Conservation (phyloP, 352 stramenopile species). For the Blastocystis sp. region DNA sequence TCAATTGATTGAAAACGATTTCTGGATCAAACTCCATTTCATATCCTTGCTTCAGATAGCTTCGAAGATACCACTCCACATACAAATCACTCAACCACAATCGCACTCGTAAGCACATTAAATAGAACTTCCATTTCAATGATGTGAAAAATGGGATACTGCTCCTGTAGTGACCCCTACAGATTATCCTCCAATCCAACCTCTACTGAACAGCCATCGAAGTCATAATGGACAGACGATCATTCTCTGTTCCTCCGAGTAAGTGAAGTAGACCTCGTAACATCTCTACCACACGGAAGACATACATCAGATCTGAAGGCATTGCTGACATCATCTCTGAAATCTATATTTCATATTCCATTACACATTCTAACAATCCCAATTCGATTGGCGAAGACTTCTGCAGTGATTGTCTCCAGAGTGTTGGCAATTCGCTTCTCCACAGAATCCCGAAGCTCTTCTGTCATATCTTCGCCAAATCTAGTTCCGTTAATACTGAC, state of each 20-base stretch:
- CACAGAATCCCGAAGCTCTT: conserved; percentile 4
- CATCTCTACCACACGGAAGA: conserved; percentile 56
- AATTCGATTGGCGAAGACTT: conserved; percentile 40
- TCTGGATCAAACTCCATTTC: conserved; percentile 59
- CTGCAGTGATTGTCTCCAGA: background rate
- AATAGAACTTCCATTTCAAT: conserved; percentile 10
- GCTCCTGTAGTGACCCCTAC: background rate
- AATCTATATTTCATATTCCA: background rate
- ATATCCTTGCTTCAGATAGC: conserved; percentile 2
- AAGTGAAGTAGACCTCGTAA: conserved; percentile 1
- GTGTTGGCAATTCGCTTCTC: conserved; percentile 6
- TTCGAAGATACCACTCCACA: conserved; percentile 35
- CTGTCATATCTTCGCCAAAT: conserved; percentile 55
- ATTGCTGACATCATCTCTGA: conserved; percentile 49
- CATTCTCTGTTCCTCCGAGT: conserved; percentile 2
- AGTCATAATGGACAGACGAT: conserved; percentile 48
- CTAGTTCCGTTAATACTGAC: background rate
- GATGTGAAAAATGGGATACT: background rate
- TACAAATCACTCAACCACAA: conserved; percentile 56
- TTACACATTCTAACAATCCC: background rate
- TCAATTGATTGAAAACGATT: conserved; percentile 27
- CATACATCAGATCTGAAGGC: conserved; percentile 40
- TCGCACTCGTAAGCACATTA: background rate
- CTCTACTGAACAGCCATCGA: conserved; percentile 6
- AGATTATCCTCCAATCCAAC: background rate